Base-by-base conservation (phyloP, 164 flowering plant genomes). In the Paratinospora sagittata region DNA sequence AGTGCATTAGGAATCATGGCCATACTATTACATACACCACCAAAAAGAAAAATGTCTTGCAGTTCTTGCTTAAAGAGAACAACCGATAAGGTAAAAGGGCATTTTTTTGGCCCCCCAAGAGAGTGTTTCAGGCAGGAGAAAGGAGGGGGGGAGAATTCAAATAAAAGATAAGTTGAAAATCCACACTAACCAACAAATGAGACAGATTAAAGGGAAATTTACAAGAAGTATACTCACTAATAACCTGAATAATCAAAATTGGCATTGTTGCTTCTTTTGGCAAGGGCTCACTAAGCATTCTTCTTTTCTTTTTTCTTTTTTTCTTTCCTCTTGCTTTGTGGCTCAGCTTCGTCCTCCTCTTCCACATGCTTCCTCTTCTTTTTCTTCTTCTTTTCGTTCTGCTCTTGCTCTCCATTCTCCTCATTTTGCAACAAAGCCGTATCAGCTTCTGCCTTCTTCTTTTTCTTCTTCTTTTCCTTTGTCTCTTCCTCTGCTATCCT, bases 361-460 rank as follows among this genome's bases (percentile, higher is more conserved):
- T 82, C 84, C 3, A 72, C 76, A 39, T 83, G 84, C 79, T 85
- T 82, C 67, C 82, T 80, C 84, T 83, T 86, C 78, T 84, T 86
- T 70, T 84, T 86, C 84, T 80, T 80, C 78, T 81, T 78, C 66
- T 76, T 63, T 57, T 64, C 75, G 21, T 55, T 8, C 23, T 21
- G n/a, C 41, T 62, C 76, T 33, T 73, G 79, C 47, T 57, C 80
- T 45, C 33, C 75, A 61, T 55, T 36, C 21, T 75, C 73, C 24
- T 71, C 74, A 63, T 52, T 63, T 49, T 72, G 63, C 3, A 23
- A 8, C 3, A 55, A 21, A 55, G 63, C 63, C 34, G 36, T 63
- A 19, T 65, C 73, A 9, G 69, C 63, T 27, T 76, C 75, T 17
- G 70, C 72, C 74, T 73, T 70, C 82, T 81, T 78, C 64, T 77